phyloP scores from a whole-genome alignment of 345 rosid species.

The Cardamine chenopodiifolia region DNA sequence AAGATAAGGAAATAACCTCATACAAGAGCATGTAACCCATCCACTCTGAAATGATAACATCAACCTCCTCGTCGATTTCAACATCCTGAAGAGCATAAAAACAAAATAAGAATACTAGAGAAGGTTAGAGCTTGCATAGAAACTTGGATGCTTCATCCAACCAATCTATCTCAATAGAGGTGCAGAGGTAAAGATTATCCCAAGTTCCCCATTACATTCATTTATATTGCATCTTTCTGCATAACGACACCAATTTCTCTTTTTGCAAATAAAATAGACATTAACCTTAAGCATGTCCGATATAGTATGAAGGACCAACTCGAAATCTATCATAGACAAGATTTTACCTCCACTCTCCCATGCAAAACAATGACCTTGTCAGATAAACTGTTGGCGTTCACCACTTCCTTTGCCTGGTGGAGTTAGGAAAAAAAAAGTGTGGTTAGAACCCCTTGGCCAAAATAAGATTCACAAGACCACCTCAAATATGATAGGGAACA shows the following conservation, averaged over 20 bases:
- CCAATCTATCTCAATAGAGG: constrained; percentile 5
- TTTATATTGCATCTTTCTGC: background rate
- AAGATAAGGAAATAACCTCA: constrained; percentile 63
- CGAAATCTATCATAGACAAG: constrained; percentile 5
- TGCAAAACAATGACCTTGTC: constrained; percentile 84
- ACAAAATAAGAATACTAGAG: constrained; percentile 18
- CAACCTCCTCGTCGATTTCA: constrained; percentile 91
- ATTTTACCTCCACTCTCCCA: constrained; percentile 91
- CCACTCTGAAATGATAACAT: constrained; percentile 96
- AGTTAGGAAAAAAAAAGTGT: constrained; percentile 1
- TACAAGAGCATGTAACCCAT: constrained; percentile 99
- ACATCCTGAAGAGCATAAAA: constrained; percentile 70
- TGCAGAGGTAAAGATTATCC: constrained; percentile 15
- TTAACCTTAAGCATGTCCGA: constrained; percentile 6
- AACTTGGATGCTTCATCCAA: constrained; percentile 17
- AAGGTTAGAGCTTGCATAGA: constrained; percentile 14
- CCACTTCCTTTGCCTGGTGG: constrained; percentile 90
- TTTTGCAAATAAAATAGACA: constrained; percentile 13
- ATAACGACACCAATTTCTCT: constrained; percentile 1
- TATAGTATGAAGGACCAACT: constrained; percentile 18
- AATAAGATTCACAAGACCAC: constrained; percentile 14
- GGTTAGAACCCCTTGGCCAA: constrained; percentile 8
- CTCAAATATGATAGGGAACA: constrained; percentile 8
- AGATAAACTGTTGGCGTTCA: constrained; percentile 87
- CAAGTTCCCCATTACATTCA: constrained; percentile 10